Conservation (phyloP, 805 yeast genomes). For the Candida suzukii region DNA sequence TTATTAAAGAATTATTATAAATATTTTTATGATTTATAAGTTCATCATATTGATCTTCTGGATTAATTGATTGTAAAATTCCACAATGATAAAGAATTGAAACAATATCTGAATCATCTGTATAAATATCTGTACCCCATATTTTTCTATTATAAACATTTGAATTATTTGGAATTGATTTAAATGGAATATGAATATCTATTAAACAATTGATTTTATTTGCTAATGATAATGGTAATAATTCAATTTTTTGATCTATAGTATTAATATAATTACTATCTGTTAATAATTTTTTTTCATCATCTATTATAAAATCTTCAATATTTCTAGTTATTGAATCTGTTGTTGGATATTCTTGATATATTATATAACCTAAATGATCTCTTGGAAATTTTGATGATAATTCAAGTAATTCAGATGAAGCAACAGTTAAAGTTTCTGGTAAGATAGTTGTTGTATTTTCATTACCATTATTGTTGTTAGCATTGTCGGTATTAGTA, state of each 20-base stretch:
- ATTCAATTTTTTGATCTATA: constrained; percentile 24
- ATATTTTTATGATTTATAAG: constrained; percentile 25
- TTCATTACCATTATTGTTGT: no score
- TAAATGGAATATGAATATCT: constrained; percentile 50
- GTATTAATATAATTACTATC: constrained; percentile 7
- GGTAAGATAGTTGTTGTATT: constrained; percentile 20
- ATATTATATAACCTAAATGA: constrained; percentile 49
- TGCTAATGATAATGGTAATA: constrained; percentile 22
- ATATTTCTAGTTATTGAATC: constrained; percentile 21
- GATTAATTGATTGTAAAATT: constrained; percentile 34
- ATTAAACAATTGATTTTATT: constrained; percentile 40
- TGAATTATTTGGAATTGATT: constrained; percentile 30
- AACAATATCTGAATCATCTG: constrained; percentile 87
- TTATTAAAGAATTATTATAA: constrained; percentile 9
- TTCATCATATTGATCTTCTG: constrained; percentile 26
- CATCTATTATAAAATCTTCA: constrained; percentile 12
- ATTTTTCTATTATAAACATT: constrained; percentile 44
- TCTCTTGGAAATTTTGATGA: constrained; percentile 36
- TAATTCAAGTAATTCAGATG: constrained; percentile 30
- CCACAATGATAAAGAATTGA: constrained; percentile 74
- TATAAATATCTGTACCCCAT: constrained; percentile 92
- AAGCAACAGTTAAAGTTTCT: constrained; percentile 25
- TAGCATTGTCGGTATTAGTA: no score
- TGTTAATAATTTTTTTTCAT: constrained; percentile 10
- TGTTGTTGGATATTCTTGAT: constrained; percentile 50